phyloP scores from a whole-genome alignment of 768 basidiomycete species.

The Mycena pura region DNA sequence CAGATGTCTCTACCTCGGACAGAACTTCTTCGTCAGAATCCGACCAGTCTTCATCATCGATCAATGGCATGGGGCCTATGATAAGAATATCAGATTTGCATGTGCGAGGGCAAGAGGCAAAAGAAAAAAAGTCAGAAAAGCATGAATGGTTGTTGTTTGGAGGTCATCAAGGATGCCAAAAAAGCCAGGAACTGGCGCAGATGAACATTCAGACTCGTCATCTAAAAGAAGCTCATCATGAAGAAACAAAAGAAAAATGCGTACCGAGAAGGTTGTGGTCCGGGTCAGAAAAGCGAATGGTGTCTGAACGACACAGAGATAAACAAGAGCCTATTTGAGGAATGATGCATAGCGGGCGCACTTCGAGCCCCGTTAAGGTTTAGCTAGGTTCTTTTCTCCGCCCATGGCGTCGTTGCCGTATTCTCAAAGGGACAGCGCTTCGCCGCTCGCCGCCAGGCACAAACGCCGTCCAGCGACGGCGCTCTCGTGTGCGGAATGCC shows the following conservation, averaged over 20 bases:
- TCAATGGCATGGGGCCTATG: slow-evolving; percentile 45
- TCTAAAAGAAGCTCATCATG: slow-evolving; percentile 54
- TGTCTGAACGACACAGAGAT: not conserved
- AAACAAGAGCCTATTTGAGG: not conserved
- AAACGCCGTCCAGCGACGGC: slow-evolving; percentile 32
- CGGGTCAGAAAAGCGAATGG: not conserved
- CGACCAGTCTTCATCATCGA: slow-evolving; percentile 71
- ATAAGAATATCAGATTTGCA: slow-evolving; percentile 30
- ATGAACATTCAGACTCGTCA: slow-evolving; percentile 81
- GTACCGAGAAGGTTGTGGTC: slow-evolving; percentile 30
- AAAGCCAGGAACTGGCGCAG: slow-evolving; percentile 56
- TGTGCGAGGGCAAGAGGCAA: slow-evolving; percentile 18
- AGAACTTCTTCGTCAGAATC: slow-evolving; percentile 76
- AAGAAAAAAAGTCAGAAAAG: slow-evolving; percentile 69
- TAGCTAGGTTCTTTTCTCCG: slow-evolving; percentile 29
- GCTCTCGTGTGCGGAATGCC: slow-evolving; percentile 68
- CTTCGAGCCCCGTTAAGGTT: not conserved
- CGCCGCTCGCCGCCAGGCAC: slow-evolving; percentile 27
- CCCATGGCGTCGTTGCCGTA: slow-evolving; percentile 18
- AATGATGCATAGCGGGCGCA: not conserved
- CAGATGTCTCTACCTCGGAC: slow-evolving; percentile 69
- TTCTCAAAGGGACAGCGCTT: not conserved
- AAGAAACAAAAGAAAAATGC: slow-evolving; percentile 23
- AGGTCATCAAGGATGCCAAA: slow-evolving; percentile 62
- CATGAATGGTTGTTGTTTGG: slow-evolving; percentile 70